Evolutionary conservation across 768 basidiomycete genomes (phyloP).

Genomic region (Lactarius indigo): DNA sequence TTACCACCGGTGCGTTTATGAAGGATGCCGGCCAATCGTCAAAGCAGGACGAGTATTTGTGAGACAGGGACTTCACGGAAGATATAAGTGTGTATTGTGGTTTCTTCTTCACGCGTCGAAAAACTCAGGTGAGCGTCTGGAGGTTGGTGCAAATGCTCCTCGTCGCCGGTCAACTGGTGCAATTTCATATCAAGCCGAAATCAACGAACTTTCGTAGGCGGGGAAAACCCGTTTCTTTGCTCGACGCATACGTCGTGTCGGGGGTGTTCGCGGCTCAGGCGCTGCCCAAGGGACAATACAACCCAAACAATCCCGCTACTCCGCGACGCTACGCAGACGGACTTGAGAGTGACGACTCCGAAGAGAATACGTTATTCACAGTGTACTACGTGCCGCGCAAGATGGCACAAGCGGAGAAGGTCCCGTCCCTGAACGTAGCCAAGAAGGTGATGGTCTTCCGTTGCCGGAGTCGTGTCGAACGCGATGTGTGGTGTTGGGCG

Average conservation of each 20-base stretch:
- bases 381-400: slow-evolving; percentile 57
- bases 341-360: slow-evolving; percentile 79
- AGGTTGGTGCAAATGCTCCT: slow-evolving; percentile 75
- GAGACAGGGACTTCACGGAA: slow-evolving; percentile 64
- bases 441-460: slow-evolving; percentile 63
- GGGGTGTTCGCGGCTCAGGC: slow-evolving; percentile 74
- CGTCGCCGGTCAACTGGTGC: slow-evolving; percentile 68
- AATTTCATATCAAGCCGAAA: slow-evolving; percentile 60
- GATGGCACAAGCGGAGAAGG: slow-evolving; percentile 12
- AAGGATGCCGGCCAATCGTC: slow-evolving; percentile 72
- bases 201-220: slow-evolving; percentile 55
- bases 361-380: slow-evolving; percentile 86
- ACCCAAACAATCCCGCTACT: slow-evolving; percentile 45
- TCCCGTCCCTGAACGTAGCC: slow-evolving; percentile 55
- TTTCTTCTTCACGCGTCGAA: neutral
- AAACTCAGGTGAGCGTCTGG: neutral
- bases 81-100: slow-evolving; percentile 62
- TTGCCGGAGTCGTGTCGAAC: slow-evolving; percentile 79
- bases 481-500: slow-evolving; percentile 95
- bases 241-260: slow-evolving; percentile 82
- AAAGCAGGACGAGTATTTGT: slow-evolving; percentile 72
- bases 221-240: slow-evolving; percentile 53
- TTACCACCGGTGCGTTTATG: slow-evolving; percentile 86
- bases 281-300: slow-evolving; percentile 61
- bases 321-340: slow-evolving; percentile 88